These are phyloP conservation scores for Camellia granthamiana DNA, from an alignment of 148 eudicot genomes.

Conservation along the genomic window DNA sequence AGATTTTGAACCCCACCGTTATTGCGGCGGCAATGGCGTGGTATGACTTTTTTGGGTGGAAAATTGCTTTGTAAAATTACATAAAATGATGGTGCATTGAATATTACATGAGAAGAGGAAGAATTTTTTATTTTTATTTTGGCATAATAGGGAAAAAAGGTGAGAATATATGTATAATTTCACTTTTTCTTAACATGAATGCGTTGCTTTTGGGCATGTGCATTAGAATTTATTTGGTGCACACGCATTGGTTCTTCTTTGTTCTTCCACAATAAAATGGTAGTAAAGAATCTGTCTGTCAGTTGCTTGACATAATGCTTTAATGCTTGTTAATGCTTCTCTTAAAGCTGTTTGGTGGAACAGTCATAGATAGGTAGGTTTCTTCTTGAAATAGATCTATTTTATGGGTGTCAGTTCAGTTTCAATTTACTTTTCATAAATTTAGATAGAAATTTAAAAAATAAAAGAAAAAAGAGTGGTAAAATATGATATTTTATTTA, in stretches of 20 bases:
- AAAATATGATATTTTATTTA: too few species aligned
- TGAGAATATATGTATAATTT: not conserved
- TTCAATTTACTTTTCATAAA: too few species aligned
- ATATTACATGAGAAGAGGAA: not conserved
- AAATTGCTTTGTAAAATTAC: not conserved
- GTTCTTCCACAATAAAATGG: not conserved
- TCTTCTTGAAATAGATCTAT: not conserved
- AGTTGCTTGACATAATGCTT: constrained; percentile 3
- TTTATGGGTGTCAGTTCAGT: constrained; percentile 1
- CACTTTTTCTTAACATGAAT: not conserved
- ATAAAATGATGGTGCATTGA: constrained; percentile 9
- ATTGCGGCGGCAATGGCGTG: constrained; percentile 74
- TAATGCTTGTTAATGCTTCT: too few species aligned
- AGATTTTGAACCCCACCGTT: constrained; percentile 29
- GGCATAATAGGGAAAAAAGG: constrained; percentile 3
- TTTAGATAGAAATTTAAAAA: too few species aligned
- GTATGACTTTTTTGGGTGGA: not conserved
- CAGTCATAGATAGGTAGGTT: not conserved
- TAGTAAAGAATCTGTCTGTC: not conserved
- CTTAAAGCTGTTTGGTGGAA: not conserved
- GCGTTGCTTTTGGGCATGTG: not conserved
- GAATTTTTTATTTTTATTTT: not conserved
- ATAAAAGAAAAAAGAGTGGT: not conserved
- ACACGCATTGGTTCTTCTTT: not conserved
- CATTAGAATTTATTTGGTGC: not conserved